A percentile compares a stretch with the other conserved stretches of the same genome.
These are phyloP conservation scores for Pseudocercospora fuligena DNA, from an alignment of 2,329 filamentous ascomycete genomes.

Conservation along the genomic window DNA sequence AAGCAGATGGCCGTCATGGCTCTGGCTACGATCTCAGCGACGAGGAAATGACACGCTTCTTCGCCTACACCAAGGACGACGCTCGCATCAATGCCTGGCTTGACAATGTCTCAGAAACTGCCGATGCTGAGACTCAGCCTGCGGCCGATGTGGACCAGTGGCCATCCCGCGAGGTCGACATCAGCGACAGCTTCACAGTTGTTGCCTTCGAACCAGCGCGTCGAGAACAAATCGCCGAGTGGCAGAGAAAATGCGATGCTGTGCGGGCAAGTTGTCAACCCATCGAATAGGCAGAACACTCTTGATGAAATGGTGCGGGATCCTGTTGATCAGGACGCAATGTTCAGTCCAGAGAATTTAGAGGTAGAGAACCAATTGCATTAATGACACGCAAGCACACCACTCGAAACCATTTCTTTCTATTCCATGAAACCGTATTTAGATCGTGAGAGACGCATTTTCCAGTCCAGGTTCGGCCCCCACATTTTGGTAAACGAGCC, in stretches of 20 bases:
- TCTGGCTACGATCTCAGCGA: not conserved
- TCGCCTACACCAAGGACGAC: not conserved
- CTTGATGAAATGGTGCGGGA: not conserved
- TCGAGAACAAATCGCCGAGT: slow-evolving; percentile 15
- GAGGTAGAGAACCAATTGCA: too few relatives aligned
- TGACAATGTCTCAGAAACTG: not conserved
- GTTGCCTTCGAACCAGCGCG: slow-evolving; percentile 5
- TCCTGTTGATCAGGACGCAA: too few relatives aligned
- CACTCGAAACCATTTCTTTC: not conserved
- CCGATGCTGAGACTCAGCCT: slow-evolving; percentile 2
- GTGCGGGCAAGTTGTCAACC: not conserved
- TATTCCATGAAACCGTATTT: not conserved
- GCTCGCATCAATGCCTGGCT: slow-evolving; percentile 7
- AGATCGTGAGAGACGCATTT: not conserved
- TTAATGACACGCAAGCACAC: too few relatives aligned
- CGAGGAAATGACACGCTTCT: not conserved
- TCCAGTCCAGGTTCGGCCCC: too few relatives aligned
- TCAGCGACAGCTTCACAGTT: slow-evolving; percentile 16
- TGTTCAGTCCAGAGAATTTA: not conserved
- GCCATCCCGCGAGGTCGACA: slow-evolving; percentile 9
- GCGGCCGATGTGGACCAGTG: slow-evolving; percentile 16
- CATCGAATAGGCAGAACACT: not conserved
- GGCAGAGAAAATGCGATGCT: not conserved
- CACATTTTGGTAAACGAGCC: too few relatives aligned
- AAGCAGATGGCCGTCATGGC: not conserved